phyloP scores from a whole-genome alignment of 257 asterid genomes.

The Primulina tabacum region DNA sequence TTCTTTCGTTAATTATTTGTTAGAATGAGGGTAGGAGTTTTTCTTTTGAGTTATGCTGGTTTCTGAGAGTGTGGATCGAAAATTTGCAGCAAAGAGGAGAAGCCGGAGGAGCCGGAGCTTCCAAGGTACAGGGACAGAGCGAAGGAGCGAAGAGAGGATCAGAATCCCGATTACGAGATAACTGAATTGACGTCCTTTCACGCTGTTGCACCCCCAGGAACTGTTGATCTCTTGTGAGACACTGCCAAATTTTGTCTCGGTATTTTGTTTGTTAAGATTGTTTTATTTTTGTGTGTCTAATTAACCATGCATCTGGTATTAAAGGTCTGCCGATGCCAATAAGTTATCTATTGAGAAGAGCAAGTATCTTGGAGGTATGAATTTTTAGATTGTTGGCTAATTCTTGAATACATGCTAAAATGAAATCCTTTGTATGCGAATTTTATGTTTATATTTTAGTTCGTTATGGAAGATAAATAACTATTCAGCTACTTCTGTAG shows the following conservation, averaged over 20 bases:
- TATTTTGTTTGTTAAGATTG: not conserved
- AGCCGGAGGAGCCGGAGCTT: slow-evolving; percentile 71
- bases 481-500: not conserved
- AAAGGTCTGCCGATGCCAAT: slow-evolving; percentile 79
- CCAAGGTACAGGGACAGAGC: slow-evolving; percentile 95
- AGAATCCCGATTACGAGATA: slow-evolving; percentile 89
- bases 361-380: slow-evolving; percentile 96
- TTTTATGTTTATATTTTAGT: not conserved
- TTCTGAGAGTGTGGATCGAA: slow-evolving; percentile 23
- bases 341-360: slow-evolving; percentile 98
- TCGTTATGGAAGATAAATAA: not conserved
- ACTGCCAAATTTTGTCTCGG: not conserved
- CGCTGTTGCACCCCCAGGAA: slow-evolving; percentile 98
- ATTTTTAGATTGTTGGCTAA: slow-evolving; percentile 8
- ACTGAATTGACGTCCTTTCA: slow-evolving; percentile 83
- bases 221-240: slow-evolving; percentile 63
- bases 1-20: slow-evolving; percentile 20
- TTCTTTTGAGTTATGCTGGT: not conserved
- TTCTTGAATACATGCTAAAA: not conserved
- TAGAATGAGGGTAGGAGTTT: not conserved
- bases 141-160: slow-evolving; percentile 93
- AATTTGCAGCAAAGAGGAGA: slow-evolving; percentile 77
- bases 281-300: not conserved
- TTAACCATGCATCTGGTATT: too few relatives aligned
- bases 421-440: not conserved